Conservation (phyloP, 2,329 filamentous ascomycete genomes). For the Colletotrichum simmondsii region DNA sequence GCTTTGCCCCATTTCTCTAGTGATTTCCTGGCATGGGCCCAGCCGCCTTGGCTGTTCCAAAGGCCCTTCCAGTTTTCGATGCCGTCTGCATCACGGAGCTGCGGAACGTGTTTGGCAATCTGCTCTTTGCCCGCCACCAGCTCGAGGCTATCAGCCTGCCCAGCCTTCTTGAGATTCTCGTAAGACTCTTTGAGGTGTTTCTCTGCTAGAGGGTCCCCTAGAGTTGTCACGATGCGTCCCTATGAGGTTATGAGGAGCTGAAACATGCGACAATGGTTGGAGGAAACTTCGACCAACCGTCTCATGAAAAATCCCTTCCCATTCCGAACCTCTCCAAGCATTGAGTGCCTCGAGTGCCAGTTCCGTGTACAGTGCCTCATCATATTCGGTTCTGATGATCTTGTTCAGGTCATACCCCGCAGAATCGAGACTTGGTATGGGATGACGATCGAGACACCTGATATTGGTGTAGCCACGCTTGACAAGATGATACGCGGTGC, state of each 20-base stretch:
- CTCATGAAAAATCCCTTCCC: slow-evolving; percentile 32
- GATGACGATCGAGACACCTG: slow-evolving; percentile 31
- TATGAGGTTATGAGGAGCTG: not conserved
- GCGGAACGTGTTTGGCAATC: slow-evolving; percentile 21
- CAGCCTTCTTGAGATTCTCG: slow-evolving; percentile 22
- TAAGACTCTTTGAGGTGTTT: slow-evolving; percentile 32
- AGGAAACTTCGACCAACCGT: slow-evolving; percentile 14
- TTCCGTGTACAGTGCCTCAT: slow-evolving; percentile 26
- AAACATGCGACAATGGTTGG: not conserved
- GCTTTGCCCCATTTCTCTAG: slow-evolving; percentile 17
- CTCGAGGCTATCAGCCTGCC: slow-evolving; percentile 5
- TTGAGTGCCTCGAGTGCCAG: slow-evolving; percentile 22
- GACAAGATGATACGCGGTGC: slow-evolving; percentile 25
- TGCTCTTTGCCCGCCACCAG: slow-evolving; percentile 22
- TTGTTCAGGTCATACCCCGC: slow-evolving; percentile 35
- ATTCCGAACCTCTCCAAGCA: slow-evolving; percentile 29
- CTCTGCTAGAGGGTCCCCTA: slow-evolving; percentile 18
- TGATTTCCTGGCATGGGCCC: slow-evolving; percentile 14
- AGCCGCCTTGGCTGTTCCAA: slow-evolving; percentile 31
- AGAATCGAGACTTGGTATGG: slow-evolving; percentile 29
- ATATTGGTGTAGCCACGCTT: slow-evolving; percentile 36
- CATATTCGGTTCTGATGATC: slow-evolving; percentile 29
- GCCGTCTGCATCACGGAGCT: slow-evolving; percentile 15
- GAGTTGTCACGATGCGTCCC: slow-evolving; percentile 33
- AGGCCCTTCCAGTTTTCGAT: slow-evolving; percentile 29